Evolutionary conservation across 1,284 basidiomycete species (phyloP), one percentile per base, ranked within the genome.

Genomic region (Pseudozyma pruni): DNA sequence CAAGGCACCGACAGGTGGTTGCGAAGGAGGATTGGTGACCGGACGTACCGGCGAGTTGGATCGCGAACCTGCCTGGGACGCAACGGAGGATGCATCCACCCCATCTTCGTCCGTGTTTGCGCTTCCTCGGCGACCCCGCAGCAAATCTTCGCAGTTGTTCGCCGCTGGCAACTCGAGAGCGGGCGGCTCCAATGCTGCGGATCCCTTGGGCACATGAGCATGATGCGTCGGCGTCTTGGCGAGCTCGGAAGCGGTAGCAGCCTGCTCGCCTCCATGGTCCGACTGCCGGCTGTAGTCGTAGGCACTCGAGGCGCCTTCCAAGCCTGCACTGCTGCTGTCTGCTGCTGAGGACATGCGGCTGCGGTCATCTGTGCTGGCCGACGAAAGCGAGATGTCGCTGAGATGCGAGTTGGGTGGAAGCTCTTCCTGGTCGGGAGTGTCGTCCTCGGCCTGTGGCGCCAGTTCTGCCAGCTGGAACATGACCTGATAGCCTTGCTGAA

Each of bases 381-480:
- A 72, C 5, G 69, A 66, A 9, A 68, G 45, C 23, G 70, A 54
- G 17, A 68, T 39, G n/a, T 72, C 70, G 49, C 49, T 61, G 14
- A 55, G 23, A 19, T 60, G 59, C 23, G 64, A 60, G 46, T 42
- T 69, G 14, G 61, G 72, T 31, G 57, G 72, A 32, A 54, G 57
- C 35, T 60, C 64, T 3, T 76, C 72, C 34, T 64, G 64, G 11
- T 54, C 64, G 3, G 44, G 49, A 16, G 52, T 42, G 8, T 70
- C 68, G 22, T 75, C 70, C 22, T 74, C 73, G 50, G 60, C 44
- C 50, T 61, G 59, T 32, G 67, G 81, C 7, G 83, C 82, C 29
- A 78, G 71, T 49, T 82, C 84, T 1, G 84, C 84, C 8, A 86
- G 76, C 45, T 85, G 75, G 64, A 86, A 86, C 27, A 83, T 82